Evolutionary conservation across 2,329 filamentous ascomycete genomes (phyloP), one percentile per base, ranked within the genome.

Genomic region (Acrodontium crateriforme): DNA sequence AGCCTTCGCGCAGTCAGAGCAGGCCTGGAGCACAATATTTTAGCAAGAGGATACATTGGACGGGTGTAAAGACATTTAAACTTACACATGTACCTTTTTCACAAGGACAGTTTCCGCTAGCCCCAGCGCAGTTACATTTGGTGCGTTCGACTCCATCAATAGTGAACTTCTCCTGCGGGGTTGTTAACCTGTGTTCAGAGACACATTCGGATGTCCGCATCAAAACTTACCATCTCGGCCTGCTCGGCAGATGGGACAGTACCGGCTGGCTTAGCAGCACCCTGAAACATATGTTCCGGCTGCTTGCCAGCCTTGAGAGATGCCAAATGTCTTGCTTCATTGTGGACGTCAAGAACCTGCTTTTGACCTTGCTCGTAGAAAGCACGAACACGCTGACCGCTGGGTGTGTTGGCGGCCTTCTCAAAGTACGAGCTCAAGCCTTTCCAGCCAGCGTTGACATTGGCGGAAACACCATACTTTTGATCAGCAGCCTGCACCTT

Each of bases 331-430:
- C 78, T 70, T 17, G 89, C 89, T 67, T 98, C 89, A 37, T 67
- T 69, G 60, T 98, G 89, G 25, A 98, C 89, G 52, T 98, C 89
- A 46, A 83, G 68, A 17, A 94, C 84, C 59, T 95, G 85, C 62
- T 83, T 83, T 53, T 78, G 75, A 38, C 80, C 71, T 43, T 82
- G 67, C 6, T 75, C 69, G 60, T 98, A 98, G 62, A 98, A 98
- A 38, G 76, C 65, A 43, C 81, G 78, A 36, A 98, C 62, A 59
- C 78, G 83, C 64, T 85, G 74, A 44, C 89, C 89, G 2, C 84
- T 92, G 7, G 84, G 83, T 0, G 84, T 91, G 52, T 69, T 77
- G 32, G 76, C 64, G 2, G 87, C 87, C 69, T 91, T 91, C 61
- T 95, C 87, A 51, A 94, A 95, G 70, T 95, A 98, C 9, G 78